A percentile compares a stretch with the other conserved stretches of the same genome.
These are phyloP conservation scores for Oryza meridionalis DNA, from an alignment of 176 grass and related monocot genomes.

Conservation along the genomic window DNA sequence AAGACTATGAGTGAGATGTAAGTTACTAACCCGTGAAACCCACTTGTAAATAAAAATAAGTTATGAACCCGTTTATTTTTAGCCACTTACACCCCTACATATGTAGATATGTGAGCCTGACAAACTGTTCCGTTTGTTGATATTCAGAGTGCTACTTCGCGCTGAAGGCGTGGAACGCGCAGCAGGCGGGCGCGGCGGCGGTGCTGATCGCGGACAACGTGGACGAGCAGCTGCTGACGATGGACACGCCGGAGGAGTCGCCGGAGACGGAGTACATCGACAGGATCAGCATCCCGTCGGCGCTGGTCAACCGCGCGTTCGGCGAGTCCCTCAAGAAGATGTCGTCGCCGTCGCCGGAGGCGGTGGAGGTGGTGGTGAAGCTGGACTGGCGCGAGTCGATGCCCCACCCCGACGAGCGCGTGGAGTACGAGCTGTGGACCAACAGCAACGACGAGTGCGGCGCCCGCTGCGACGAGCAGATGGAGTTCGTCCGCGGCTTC, in stretches of 20 bases:
- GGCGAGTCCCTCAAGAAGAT: slow-evolving; percentile 66
- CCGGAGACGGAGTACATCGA: slow-evolving; percentile 54
- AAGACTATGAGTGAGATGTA: too few relatives aligned
- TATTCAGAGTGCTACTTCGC: slow-evolving; percentile 88
- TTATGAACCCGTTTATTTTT: too few relatives aligned
- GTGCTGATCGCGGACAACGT: slow-evolving; percentile 76
- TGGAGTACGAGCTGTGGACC: slow-evolving; percentile 97
- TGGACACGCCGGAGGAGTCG: slow-evolving; percentile 79
- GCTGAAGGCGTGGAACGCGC: slow-evolving; percentile 91
- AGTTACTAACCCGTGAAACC: too few relatives aligned
- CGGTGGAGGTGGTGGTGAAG: slow-evolving; percentile 67
- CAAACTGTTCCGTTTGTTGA: not conserved
- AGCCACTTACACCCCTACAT: too few relatives aligned
- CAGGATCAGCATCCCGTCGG: slow-evolving; percentile 90
- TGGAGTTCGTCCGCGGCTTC: slow-evolving; percentile 69
- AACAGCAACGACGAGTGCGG: slow-evolving; percentile 99
- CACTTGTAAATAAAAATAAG: too few relatives aligned
- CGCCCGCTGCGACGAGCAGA: slow-evolving; percentile 73
- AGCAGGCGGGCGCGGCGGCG: slow-evolving; percentile 81
- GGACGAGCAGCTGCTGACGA: slow-evolving; percentile 87
- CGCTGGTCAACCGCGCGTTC: slow-evolving; percentile 70
- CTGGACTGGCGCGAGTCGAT: slow-evolving; percentile 94
- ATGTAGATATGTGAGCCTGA: too few relatives aligned
- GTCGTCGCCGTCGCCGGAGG: not conserved
- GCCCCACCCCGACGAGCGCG: slow-evolving; percentile 93